phyloP scores from a whole-genome alignment of 2,329 filamentous ascomycete genomes.

The Thermoascus crustaceus region DNA sequence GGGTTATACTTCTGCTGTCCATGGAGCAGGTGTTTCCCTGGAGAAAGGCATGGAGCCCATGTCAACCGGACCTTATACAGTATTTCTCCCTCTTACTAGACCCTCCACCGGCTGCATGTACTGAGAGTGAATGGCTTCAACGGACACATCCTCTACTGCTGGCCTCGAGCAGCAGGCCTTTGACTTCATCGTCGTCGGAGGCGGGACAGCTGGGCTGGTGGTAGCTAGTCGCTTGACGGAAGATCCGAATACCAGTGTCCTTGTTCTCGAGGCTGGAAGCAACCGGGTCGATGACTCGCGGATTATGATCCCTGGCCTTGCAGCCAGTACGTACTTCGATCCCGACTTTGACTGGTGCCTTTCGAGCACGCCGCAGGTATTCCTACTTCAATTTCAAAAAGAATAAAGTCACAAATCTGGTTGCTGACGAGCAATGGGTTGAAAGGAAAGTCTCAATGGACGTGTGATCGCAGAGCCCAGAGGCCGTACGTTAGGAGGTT shows the following conservation, averaged over 20 bases:
- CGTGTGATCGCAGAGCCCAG: conserved; percentile 6
- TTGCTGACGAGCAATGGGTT: too few relatives aligned
- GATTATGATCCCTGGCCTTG: conserved; percentile 7
- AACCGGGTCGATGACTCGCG: conserved; percentile 9
- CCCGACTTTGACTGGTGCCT: conserved; percentile 9
- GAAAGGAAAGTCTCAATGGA: conserved; percentile 11
- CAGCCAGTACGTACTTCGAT: conserved; percentile 4
- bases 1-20: too few relatives aligned
- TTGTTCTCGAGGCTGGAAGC: conserved; percentile 11
- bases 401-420: not conserved
- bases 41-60: too few relatives aligned
- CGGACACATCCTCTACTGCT: not conserved
- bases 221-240: conserved; percentile 8
- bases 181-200: conserved; percentile 8
- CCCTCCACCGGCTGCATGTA: too few relatives aligned
- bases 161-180: not conserved
- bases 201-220: conserved; percentile 8
- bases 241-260: conserved; percentile 4
- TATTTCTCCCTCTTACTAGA: too few relatives aligned
- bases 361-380: conserved; percentile 10
- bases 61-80: too few relatives aligned
- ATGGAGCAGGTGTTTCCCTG: too few relatives aligned
- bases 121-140: too few relatives aligned
- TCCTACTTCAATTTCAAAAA: not conserved
- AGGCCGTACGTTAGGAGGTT: conserved; percentile 15